Conservation (phyloP, 371 early-diverging fungal genomes). For the Blakeslea trispora region DNA sequence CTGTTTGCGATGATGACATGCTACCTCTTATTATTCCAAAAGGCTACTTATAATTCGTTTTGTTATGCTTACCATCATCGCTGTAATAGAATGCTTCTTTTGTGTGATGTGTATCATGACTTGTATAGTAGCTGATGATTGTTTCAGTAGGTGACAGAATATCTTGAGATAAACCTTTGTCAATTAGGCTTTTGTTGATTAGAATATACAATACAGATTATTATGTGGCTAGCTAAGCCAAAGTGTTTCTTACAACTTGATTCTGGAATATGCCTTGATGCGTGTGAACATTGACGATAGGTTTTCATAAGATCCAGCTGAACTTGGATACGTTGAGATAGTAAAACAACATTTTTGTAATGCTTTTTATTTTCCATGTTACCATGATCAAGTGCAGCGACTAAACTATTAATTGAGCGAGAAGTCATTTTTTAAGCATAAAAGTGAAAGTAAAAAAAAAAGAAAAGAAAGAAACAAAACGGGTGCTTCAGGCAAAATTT, state of each 20-base stretch:
- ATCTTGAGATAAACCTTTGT: not conserved
- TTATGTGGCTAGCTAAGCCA: no score
- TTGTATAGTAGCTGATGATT: slow-evolving; percentile 2
- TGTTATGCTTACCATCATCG: not conserved
- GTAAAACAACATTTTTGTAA: not conserved
- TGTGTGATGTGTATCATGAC: not conserved
- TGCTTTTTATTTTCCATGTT: slow-evolving; percentile 8
- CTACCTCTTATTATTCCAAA: not conserved
- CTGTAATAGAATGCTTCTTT: not conserved
- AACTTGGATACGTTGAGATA: slow-evolving; percentile 4
- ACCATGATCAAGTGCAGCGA: not conserved
- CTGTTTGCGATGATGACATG: not conserved
- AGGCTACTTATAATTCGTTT: no score
- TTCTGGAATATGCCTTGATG: not conserved
- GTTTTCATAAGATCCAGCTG: not conserved
- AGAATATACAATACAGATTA: slow-evolving; percentile 2
- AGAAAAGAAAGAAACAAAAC: not conserved
- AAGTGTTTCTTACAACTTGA: not conserved
- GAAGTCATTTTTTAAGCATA: slow-evolving; percentile 1
- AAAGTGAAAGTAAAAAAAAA: slow-evolving; percentile 2
- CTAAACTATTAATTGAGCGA: not conserved
- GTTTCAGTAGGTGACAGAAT: slow-evolving; percentile 15
- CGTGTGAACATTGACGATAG: not conserved
- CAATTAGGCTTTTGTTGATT: no score
- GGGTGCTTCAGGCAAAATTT: not conserved